These are phyloP conservation scores for Sphenostylis stenocarpa DNA, from an alignment of 306 rosid genomes.

Conservation along the genomic window DNA sequence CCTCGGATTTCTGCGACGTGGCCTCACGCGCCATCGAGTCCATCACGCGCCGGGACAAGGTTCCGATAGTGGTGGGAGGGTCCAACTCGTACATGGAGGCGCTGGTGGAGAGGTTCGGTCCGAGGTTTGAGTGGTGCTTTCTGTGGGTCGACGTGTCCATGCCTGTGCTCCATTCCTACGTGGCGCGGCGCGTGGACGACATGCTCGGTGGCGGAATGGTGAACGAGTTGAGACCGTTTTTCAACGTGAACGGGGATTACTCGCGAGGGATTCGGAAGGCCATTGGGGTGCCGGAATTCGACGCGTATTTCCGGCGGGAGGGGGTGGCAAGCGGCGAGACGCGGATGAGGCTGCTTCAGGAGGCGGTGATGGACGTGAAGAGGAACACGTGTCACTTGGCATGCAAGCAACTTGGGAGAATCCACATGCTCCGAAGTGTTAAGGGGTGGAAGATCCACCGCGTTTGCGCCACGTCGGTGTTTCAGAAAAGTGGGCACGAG, in stretches of 20 bases:
- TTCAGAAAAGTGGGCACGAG: constrained; percentile 38
- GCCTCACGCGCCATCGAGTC: constrained; percentile 44
- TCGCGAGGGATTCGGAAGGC: constrained; percentile 59
- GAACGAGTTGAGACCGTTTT: constrained; percentile 45
- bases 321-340: not conserved
- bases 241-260: constrained; percentile 47
- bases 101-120: constrained; percentile 42
- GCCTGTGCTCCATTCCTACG: constrained; percentile 44
- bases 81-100: constrained; percentile 68
- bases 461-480: constrained; percentile 60
- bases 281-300: constrained; percentile 72
- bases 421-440: constrained; percentile 38
- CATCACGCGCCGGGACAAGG: constrained; percentile 34
- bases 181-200: constrained; percentile 53
- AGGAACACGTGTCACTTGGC: constrained; percentile 56
- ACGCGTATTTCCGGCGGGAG: constrained; percentile 49
- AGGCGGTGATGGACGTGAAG: constrained; percentile 53
- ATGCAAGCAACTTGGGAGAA: constrained; percentile 53
- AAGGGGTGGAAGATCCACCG: constrained; percentile 60
- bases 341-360: constrained; percentile 27
- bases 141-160: constrained; percentile 64
- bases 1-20: constrained; percentile 43
- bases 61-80: constrained; percentile 78
- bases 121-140: constrained; percentile 52
- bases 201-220: constrained; percentile 65